Evolutionary conservation across 306 rosid species (phyloP), one percentile per base, ranked within the genome.

Genomic region (Mucuna pruriens): DNA sequence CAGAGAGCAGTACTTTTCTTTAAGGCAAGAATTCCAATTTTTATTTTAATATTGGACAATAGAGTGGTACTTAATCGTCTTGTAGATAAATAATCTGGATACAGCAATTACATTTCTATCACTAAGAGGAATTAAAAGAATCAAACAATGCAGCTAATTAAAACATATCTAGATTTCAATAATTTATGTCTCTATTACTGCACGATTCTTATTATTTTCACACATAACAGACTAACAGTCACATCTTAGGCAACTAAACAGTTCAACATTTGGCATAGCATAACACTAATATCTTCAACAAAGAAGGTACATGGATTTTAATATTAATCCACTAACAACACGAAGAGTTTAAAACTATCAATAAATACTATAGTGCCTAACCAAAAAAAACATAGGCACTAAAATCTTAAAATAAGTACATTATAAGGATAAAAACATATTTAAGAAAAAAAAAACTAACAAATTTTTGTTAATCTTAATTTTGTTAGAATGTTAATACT

Each of bases 241-340:
- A 57, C 70, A 58, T 67, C 82, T 29, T 34, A 75, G 10, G 63
- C 58, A 44, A 68, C 62, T 40, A 66, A 54, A 64, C 49, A 40
- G 11, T 23, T 52, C 76, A 52, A 20, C 31, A 69, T 15, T 40
- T 48, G 20, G 54, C 38, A 63, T 17, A 25, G 12, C 36, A 63
- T 64, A 90, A 81, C 44, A n/a, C n/a, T n/a, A 87, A 63, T 25
- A 40, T 29, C 38, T 44, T 72, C 34, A 84, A 72, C 48, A 80
- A 75, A 76, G 20, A 13, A 57, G 22, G 40, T 1, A 54, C 38
- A 22, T 31, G 51, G 10, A 77, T 71, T 29, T 39, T 31, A 49
- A 70, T 39, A n/a, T 39, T 39, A 76, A 36, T 16, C 39, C 33
- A 52, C 19, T 13, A 33, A 16, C 19, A 51, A 8, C 2, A 9